Base-by-base conservation (phyloP, 2,329 filamentous ascomycete species). In the Aspergillus sp. region DNA sequence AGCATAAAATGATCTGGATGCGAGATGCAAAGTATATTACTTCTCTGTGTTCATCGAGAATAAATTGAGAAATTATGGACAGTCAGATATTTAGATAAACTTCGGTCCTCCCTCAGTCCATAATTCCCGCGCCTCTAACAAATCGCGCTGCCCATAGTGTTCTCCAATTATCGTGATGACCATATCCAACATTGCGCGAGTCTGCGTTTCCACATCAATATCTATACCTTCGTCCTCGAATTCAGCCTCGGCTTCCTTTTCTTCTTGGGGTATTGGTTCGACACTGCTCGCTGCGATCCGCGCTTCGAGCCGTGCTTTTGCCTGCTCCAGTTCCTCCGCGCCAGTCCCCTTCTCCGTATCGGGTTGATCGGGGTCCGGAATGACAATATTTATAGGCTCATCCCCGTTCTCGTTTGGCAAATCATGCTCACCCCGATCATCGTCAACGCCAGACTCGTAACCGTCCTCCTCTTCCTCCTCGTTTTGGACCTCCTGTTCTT, bases 121-220 rank as follows among this genome's bases (percentile, higher is more conserved):
- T 17, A 75, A 58, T 58, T 88, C 84, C 57, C 91, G 84, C 61
- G 88, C 90, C 66, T 90, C 86, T 49, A 97, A 82, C 61, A 97
- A 76, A 73, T 98, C 93, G 63, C 88, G 83, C 76, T 98, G 93
- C 1, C 93, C 92, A 75, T 93, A 98, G 64, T 90, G 86, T 75
- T 96, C 92, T 66, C 91, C 93, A 48, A 90, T 88, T 37, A 97
- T 83, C 0, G 90, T 95, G 64, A 97, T 79, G 53, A 97, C 90
- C 91, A 96, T 96, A 75, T 96, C 93, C 35, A 97, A 80, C 41
- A 91, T 92, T n/a, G 87, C 88, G 27, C 84, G 81, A 17, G 67
- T 71, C 57, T 74, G 67, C 48, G 64, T 64, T 14, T 54, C 55
- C 35, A 63, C 50, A 68, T 68, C 57, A 57, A 68, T 56, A 6